Percentiles rank a stretch among this genome's conserved stretches.
Conservation (phyloP, 2,329 filamentous ascomycete genomes). For the Corynespora cassiicola region DNA sequence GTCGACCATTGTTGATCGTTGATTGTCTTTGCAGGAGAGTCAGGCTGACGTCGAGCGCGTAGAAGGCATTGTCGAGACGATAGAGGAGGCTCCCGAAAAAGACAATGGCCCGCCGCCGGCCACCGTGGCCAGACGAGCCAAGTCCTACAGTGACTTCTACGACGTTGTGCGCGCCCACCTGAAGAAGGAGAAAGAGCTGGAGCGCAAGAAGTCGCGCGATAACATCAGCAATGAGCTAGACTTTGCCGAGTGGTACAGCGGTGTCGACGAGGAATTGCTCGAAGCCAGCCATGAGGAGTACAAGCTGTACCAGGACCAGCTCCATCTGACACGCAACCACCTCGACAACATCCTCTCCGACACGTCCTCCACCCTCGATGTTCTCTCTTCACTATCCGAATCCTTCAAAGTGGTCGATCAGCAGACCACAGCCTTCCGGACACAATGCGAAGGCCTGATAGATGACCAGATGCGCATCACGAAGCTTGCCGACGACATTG, state of each 20-base stretch:
- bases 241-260: slow-evolving; percentile 65
- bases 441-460: slow-evolving; percentile 87
- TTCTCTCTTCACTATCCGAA: slow-evolving; percentile 79
- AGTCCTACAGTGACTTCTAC: slow-evolving; percentile 82
- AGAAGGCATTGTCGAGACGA: slow-evolving; percentile 64
- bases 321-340: slow-evolving; percentile 80
- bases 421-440: slow-evolving; percentile 92
- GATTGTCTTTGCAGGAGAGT: slow-evolving; percentile 57
- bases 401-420: slow-evolving; percentile 87
- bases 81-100: slow-evolving; percentile 62
- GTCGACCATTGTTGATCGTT: slow-evolving; percentile 49
- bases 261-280: slow-evolving; percentile 71
- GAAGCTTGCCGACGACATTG: slow-evolving; percentile 80
- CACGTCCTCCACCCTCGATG: slow-evolving; percentile 75
- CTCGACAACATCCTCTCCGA: slow-evolving; percentile 79
- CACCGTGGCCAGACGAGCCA: slow-evolving; percentile 69
- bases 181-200: slow-evolving; percentile 55
- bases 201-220: slow-evolving; percentile 46
- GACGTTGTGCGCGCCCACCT: slow-evolving; percentile 65
- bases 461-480: slow-evolving; percentile 81
- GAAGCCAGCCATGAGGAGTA: slow-evolving; percentile 87
- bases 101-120: slow-evolving; percentile 70
- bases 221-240: slow-evolving; percentile 65
- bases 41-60: slow-evolving; percentile 60
- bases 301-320: slow-evolving; percentile 80